Evolutionary conservation across 352 stramenopile species (phyloP).

Genomic region (Pythium sukuiense): DNA sequence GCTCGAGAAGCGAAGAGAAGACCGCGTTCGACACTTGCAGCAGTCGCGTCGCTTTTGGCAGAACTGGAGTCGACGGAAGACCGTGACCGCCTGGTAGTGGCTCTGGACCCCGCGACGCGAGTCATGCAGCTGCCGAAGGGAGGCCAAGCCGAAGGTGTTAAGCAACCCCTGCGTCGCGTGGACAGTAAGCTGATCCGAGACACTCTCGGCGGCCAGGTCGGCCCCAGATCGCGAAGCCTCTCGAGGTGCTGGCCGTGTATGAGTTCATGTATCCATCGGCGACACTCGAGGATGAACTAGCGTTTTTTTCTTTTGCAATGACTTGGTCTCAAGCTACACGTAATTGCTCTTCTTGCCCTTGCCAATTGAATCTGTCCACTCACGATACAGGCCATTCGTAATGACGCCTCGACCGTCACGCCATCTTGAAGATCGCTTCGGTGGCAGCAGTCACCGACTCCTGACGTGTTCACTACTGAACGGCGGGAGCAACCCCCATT

Average conservation of each 20-base stretch:
- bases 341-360: too few species aligned
- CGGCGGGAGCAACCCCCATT: too few species aligned
- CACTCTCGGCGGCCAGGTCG: constrained; percentile 37
- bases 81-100: constrained; percentile 31
- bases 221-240: constrained; percentile 42
- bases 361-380: too few species aligned
- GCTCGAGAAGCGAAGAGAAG: constrained; percentile 29
- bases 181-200: constrained; percentile 52
- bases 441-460: too few species aligned
- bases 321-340: too few species aligned
- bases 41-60: constrained; percentile 43
- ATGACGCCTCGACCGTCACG: too few species aligned
- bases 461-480: too few species aligned
- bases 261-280: constrained; percentile 42
- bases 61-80: constrained; percentile 14
- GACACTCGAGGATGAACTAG: constrained; percentile 20
- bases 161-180: constrained; percentile 34
- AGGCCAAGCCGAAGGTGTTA: background rate
- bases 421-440: too few species aligned
- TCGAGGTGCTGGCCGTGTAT: constrained; percentile 58
- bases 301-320: too few species aligned
- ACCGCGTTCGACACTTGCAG: constrained; percentile 53
- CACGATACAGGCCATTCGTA: too few species aligned
- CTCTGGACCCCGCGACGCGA: constrained; percentile 35
- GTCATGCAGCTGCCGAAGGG: constrained; percentile 29